Base-by-base conservation (phyloP, 164 flowering plant species). In the Aristolochia californica region DNA sequence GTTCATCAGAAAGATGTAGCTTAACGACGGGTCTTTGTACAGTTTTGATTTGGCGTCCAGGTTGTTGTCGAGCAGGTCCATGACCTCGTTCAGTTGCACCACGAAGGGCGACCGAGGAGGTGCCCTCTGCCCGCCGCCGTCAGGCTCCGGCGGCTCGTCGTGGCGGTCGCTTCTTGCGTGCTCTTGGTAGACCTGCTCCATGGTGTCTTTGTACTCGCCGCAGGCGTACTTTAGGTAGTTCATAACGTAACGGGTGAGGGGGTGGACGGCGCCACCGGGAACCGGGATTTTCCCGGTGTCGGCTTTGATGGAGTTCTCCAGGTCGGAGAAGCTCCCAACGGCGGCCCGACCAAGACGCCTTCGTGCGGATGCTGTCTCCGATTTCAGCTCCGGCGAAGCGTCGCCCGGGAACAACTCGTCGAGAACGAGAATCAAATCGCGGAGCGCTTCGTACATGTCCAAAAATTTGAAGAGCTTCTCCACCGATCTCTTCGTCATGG, bases 251-350 rank as follows among this genome's bases (percentile, higher is more conserved):
- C 95, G 80, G 1, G 95, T 83, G 24, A 88, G 53, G 0, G 99
- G 99, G 50, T 93, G 99, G 24, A 89, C 88, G 0, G 87, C 88
- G 0, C 99, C 99, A 9, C 83, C 74, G 0, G 99, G 84, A 2
- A 93, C 97, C 0, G 96, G 90, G 0, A 80, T 82, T 43, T 66
- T 78, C 2, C 76, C 80, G 0, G 53, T 56, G 48, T 93, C 97
- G 16, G 66, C 58, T 61, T 74, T 77, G 65, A 93, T 85, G 0
- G 90, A 80, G 65, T 72, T 79, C 58, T 93, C 98, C 0, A 93
- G 75, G 25, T 89, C 91, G 12, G 65, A 65, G 70, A 93, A 89
- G 13, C 81, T 87, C 28, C 59, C 27, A 25, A 80, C 69, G 7
- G 78, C 83, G 0, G 85, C 73, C 27, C 85, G 91, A 0, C 83